Evolutionary conservation across 129 eudicot species (phyloP).

Genomic region (Saposhnikovia divaricata): DNA sequence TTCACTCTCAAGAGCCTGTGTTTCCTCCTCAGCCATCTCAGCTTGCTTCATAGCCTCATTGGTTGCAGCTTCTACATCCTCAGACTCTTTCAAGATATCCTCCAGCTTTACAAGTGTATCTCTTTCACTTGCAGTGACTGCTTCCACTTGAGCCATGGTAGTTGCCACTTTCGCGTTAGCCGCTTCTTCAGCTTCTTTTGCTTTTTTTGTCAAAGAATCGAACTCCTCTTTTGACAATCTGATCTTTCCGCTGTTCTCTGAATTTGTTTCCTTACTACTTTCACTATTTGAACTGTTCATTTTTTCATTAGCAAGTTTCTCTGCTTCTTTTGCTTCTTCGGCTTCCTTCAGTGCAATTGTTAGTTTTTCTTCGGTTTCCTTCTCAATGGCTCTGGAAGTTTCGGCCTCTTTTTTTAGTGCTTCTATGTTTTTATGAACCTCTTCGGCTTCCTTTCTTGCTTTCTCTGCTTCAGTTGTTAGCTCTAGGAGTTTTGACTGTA

Average conservation of each 20-base stretch:
- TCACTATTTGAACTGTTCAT: conserved; percentile 23
- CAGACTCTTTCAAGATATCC: conserved; percentile 34
- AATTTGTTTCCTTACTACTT: conserved; percentile 6
- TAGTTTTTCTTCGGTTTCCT: conserved; percentile 46
- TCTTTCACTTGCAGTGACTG: conserved; percentile 42
- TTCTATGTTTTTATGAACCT: conserved; percentile 26
- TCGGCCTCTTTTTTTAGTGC: conserved; percentile 39
- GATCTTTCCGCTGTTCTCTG: conserved; percentile 30
- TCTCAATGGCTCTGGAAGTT: conserved; percentile 20
- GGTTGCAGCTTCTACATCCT: conserved; percentile 38
- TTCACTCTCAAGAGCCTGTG: conserved; percentile 51
- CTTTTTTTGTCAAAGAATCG: conserved; percentile 49
- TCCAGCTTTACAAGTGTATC: conserved; percentile 40
- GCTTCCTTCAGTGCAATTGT: conserved; percentile 43
- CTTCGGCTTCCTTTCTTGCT: conserved; percentile 45
- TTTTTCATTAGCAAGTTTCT: conserved; percentile 46
- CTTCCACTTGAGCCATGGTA: conserved; percentile 55
- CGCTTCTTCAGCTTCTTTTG: conserved; percentile 27
- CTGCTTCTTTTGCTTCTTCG: conserved; percentile 72
- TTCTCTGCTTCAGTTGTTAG: conserved; percentile 34
- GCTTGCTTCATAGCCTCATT: conserved; percentile 61
- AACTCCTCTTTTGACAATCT: conserved; percentile 48
- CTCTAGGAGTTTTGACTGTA: conserved; percentile 27
- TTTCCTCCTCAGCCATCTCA: conserved; percentile 72
- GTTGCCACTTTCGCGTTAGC: conserved; percentile 62